Base-by-base conservation (phyloP, 331 rosid genomes). In the Quercus phellos region DNA sequence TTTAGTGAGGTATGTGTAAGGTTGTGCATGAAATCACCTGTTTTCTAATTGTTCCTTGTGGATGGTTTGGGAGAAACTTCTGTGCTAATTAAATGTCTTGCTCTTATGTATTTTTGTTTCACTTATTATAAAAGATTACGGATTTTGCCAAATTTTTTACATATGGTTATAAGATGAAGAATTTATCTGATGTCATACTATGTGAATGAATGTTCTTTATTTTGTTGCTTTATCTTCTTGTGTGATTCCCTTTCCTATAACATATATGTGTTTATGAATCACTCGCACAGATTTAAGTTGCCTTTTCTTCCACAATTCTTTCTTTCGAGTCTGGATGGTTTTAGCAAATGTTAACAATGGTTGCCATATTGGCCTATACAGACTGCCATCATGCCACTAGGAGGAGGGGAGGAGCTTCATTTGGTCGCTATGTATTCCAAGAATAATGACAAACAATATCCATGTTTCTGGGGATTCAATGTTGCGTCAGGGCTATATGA, bases 361-460 rank as follows among this genome's bases (percentile, higher is more conserved):
- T 81, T 63, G 35, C 43, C 16, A 32, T 60, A 30, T 78, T 89
- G 78, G 54, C 55, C 4, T 82, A n/a, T 81, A 85, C 97, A 95
- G 99, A 95, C 98, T 81, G 99, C 98, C 43, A 92, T 95, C 21
- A 91, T 95, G 92, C 81, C 83, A 18, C 83, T 89, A 14, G 78
- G 83, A 19, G 94, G 86, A 38, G 94, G 88, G 50, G 97, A 93
- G 87, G 99, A 95, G 78, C 83, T 95, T 32, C 99, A 95, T 89
- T 85, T 95, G 88, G 97, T 95, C 69, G 99, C 98, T 51, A 91
- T 95, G 99, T 86, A 73, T 84, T 90, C 98, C 0, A 88, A 92
- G 81, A 88, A 79, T 54, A 79, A 79, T 74, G 94, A 89, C 22
- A 85, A 83, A 77, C 92, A 73, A 60, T 53, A 80, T 80, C 92